Evolutionary conservation across 345 rosid species (phyloP).

Genomic region (Aurinia saxatilis): DNA sequence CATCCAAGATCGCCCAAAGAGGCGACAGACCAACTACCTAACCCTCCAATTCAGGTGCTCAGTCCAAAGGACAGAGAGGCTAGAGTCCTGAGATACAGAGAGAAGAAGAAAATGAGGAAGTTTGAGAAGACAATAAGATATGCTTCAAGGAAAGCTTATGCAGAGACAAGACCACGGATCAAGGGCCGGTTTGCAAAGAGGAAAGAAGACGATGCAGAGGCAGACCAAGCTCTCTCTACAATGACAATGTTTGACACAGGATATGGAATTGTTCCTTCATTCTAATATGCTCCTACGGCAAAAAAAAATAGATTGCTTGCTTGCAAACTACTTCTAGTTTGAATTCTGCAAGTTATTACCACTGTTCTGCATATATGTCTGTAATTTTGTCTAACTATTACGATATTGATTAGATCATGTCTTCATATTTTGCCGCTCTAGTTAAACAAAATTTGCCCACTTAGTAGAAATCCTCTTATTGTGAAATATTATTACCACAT

Average conservation of each 20-base stretch:
- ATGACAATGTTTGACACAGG: slow-evolving; percentile 41
- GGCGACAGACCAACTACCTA: slow-evolving; percentile 48
- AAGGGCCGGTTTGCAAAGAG: slow-evolving; percentile 95
- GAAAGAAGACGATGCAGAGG: slow-evolving; percentile 52
- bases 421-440: background rate
- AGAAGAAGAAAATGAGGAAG: slow-evolving; percentile 84
- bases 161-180: slow-evolving; percentile 85
- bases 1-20: slow-evolving; percentile 50
- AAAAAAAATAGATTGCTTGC: slow-evolving; percentile 5
- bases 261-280: slow-evolving; percentile 74
- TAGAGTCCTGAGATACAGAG: slow-evolving; percentile 85
- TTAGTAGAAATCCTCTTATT: background rate
- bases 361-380: background rate
- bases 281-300: slow-evolving; percentile 22
- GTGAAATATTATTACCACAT: too few relatives aligned
- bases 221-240: slow-evolving; percentile 54
- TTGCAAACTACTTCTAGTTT: background rate
- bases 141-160: slow-evolving; percentile 95
- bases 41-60: slow-evolving; percentile 47
- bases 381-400: slow-evolving; percentile 11
- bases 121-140: slow-evolving; percentile 93
- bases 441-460: background rate
- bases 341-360: background rate
- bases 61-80: slow-evolving; percentile 86
- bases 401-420: background rate